Conservation (phyloP, 2,329 filamentous ascomycete species). For the Fusarium beomiforme region DNA sequence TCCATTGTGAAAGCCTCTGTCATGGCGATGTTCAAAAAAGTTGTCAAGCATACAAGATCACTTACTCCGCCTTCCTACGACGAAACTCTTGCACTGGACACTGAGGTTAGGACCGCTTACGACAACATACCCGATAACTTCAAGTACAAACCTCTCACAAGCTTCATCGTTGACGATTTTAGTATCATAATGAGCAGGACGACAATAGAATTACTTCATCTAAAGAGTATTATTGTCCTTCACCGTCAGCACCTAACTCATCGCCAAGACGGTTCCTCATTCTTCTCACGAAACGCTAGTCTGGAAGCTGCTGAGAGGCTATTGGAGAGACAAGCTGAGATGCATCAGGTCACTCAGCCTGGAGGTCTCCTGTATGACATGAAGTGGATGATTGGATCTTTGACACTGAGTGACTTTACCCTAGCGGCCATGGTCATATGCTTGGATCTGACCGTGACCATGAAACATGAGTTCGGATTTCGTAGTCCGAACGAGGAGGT, state of each 20-base stretch:
- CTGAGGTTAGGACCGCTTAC: constrained; percentile 34
- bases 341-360: constrained; percentile 49
- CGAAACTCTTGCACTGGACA: constrained; percentile 34
- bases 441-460: constrained; percentile 45
- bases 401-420: constrained; percentile 61
- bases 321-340: constrained; percentile 43
- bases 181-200: constrained; percentile 40
- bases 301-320: constrained; percentile 42
- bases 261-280: constrained; percentile 13
- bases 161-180: constrained; percentile 42
- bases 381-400: constrained; percentile 56
- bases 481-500: rapidly evolving
- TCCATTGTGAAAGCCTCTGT: constrained; percentile 44
- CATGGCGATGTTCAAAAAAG: constrained; percentile 40
- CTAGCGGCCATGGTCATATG: constrained; percentile 63
- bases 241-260: constrained; percentile 44
- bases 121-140: constrained; percentile 37
- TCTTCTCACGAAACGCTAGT: constrained; percentile 37
- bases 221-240: constrained; percentile 47
- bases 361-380: constrained; percentile 57
- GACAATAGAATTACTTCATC: constrained; percentile 45
- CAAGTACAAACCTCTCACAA: constrained; percentile 36
- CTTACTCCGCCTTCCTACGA: constrained; percentile 15
- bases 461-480: constrained; percentile 5
- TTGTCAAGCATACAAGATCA: constrained; percentile 32